Evolutionary conservation across 306 rosid genomes (phyloP).

Genomic region (Ammopiptanthus mongolicus): DNA sequence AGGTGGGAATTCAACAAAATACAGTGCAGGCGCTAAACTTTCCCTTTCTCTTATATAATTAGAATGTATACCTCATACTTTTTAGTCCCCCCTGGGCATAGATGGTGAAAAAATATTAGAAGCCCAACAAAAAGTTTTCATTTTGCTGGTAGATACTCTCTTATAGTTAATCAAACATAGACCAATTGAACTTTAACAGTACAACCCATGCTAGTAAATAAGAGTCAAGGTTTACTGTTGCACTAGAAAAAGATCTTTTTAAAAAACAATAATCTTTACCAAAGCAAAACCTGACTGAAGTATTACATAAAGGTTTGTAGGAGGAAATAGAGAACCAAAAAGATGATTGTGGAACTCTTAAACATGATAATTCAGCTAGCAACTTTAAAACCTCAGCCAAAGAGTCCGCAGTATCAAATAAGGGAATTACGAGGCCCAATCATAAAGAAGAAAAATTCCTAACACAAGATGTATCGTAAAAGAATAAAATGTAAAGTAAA

Average conservation of each 20-base stretch:
- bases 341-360: neutral
- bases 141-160: neutral
- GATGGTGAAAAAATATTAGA: neutral
- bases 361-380: neutral
- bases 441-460: neutral
- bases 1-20: neutral
- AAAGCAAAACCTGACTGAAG: neutral
- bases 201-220: neutral
- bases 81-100: neutral
- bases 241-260: neutral
- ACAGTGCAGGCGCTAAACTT: neutral
- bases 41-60: neutral
- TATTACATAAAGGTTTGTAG: neutral
- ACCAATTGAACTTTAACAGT: neutral
- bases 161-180: neutral
- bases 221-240: neutral
- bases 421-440: neutral
- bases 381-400: neutral
- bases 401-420: neutral
- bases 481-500: neutral
- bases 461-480: neutral
- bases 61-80: neutral
- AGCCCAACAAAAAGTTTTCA: neutral
- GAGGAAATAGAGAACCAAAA: neutral
- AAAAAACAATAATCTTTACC: neutral